phyloP scores from a whole-genome alignment of 495 filamentous ascomycete genomes.

The Podospora didyma region DNA sequence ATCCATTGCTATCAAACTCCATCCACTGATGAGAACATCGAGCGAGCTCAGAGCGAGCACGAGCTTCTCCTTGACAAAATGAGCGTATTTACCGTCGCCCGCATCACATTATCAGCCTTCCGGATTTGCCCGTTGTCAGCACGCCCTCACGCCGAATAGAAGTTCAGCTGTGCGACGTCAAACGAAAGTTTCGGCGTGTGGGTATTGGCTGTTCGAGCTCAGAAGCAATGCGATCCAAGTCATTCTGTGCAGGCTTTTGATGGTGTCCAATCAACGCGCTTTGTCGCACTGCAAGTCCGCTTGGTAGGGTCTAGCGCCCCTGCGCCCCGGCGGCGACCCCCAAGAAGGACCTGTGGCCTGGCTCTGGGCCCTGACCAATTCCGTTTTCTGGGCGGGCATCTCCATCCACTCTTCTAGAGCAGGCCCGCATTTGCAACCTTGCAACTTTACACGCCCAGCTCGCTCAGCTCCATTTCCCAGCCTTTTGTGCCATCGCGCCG shows the following conservation, averaged over 20 bases:
- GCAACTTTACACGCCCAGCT: not conserved
- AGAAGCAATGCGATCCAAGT: no score
- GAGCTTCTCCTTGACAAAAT: no score
- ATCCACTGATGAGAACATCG: no score
- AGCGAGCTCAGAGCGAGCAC: no score
- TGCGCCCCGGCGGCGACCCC: not conserved
- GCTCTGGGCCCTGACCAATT: not conserved
- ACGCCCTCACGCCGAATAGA: no score
- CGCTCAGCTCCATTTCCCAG: not conserved
- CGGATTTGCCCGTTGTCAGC: no score
- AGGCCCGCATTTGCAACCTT: slow-evolving; percentile 12
- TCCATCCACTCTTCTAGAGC: slow-evolving; percentile 7
- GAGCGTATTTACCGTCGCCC: no score
- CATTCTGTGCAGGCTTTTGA: not conserved
- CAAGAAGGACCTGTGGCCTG: not conserved
- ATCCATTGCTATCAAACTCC: not conserved
- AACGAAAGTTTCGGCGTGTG: slow-evolving; percentile 1
- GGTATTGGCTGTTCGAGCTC: not conserved
- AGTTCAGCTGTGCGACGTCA: not conserved
- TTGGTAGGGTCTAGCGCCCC: not conserved
- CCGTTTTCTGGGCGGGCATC: slow-evolving; percentile 13
- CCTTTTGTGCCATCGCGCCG: not conserved
- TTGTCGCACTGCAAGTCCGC: not conserved
- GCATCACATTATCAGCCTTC: no score
- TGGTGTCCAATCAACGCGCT: not conserved